These are phyloP conservation scores for Parastagonospora avenae DNA, from an alignment of 2,329 filamentous ascomycete genomes.

Conservation along the genomic window DNA sequence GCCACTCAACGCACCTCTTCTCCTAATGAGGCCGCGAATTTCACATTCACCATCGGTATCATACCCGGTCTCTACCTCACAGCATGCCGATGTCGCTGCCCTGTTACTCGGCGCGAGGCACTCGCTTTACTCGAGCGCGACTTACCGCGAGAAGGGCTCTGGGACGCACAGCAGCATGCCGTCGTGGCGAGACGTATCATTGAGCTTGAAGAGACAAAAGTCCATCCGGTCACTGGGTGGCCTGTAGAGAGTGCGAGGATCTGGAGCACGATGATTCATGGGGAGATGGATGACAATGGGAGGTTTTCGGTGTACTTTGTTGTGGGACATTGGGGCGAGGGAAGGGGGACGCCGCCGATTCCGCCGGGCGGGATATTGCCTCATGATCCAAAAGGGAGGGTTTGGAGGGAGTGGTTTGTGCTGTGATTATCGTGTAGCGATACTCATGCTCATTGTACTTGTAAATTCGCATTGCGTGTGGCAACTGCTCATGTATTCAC, in stretches of 20 bases:
- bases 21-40: not conserved
- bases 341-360: constrained; percentile 14
- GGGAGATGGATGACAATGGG: constrained; percentile 12
- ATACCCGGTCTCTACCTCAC: not conserved
- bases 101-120: constrained; percentile 24
- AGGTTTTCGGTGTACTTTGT: constrained; percentile 14
- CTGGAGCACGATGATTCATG: constrained; percentile 12
- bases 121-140: constrained; percentile 21
- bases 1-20: not conserved
- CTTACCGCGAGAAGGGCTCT: constrained; percentile 26
- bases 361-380: constrained; percentile 8
- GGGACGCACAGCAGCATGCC: constrained; percentile 24
- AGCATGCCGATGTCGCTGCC: constrained; percentile 14
- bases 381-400: not conserved
- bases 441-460: no score
- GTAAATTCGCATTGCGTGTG: no score
- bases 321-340: constrained; percentile 13
- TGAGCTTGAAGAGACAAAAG: constrained; percentile 25
- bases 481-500: not conserved
- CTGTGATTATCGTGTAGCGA: not conserved
- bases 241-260: constrained; percentile 18
- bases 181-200: constrained; percentile 19
- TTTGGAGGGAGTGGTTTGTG: constrained; percentile 19
- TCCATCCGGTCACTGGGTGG: constrained; percentile 25
- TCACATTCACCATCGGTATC: constrained; percentile 1